Percentiles rank a stretch among this genome's conserved stretches.
phyloP scores from a whole-genome alignment of 2,329 filamentous ascomycete genomes.

The Colletotrichum sp. region DNA sequence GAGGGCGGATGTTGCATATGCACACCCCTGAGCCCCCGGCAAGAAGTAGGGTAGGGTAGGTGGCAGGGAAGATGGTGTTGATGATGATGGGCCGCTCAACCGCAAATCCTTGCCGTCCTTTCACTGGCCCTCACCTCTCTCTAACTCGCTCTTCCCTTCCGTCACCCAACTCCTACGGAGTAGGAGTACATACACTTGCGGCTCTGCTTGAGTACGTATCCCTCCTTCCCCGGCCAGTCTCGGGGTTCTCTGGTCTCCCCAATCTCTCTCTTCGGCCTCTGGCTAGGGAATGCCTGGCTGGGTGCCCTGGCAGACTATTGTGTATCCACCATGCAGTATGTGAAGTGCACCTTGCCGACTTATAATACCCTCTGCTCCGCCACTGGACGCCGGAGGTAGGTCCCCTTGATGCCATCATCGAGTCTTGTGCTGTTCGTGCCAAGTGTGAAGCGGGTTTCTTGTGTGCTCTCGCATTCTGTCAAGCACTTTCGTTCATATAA shows the following conservation, averaged over 20 bases:
- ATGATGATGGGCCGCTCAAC: not conserved
- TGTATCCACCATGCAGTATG: not conserved
- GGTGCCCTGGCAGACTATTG: not conserved
- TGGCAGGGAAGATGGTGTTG: not conserved
- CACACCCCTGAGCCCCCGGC: not conserved
- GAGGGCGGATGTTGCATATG: not conserved
- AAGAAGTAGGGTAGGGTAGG: not conserved
- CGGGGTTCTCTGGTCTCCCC: not conserved
- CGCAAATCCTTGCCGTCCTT: constrained; percentile 13
- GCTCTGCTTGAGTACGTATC: constrained; percentile 14
- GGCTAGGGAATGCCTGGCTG: not conserved
- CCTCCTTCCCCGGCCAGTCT: not conserved
- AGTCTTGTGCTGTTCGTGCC: not conserved
- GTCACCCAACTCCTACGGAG: not conserved
- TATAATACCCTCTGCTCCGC: constrained; percentile 11
- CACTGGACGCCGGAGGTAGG: not conserved
- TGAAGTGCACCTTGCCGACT: not conserved
- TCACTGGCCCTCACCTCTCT: not conserved
- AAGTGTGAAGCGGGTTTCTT: not conserved
- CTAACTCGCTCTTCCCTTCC: not conserved
- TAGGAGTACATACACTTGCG: not conserved
- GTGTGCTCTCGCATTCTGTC: not conserved
- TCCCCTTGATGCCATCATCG: not conserved
- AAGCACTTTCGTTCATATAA: not conserved
- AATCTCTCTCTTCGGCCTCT: not conserved